Conservation (phyloP, 106 monocot genomes). For the Dendrobium chrysotoxum region DNA sequence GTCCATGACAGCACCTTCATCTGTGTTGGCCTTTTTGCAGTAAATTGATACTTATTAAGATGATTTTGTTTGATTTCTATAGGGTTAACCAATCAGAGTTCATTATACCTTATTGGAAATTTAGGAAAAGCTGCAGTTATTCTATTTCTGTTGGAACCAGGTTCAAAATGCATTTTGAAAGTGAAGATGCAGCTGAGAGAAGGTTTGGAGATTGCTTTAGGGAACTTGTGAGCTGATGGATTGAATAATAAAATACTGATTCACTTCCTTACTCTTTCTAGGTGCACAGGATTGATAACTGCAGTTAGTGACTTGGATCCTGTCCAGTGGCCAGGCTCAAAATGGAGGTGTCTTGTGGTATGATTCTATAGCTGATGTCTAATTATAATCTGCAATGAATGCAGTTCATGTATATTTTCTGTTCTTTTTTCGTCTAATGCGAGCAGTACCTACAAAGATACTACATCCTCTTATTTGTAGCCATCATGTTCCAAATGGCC, state of each 20-base stretch:
- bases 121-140: slow-evolving; percentile 40
- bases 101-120: slow-evolving; percentile 62
- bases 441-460: not conserved
- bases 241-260: not conserved
- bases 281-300: slow-evolving; percentile 64
- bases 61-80: slow-evolving; percentile 4
- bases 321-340: slow-evolving; percentile 76
- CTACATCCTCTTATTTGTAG: too few species aligned
- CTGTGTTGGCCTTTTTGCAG: not conserved
- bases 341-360: slow-evolving; percentile 86
- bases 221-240: not conserved
- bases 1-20: not conserved
- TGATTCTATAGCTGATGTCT: not conserved
- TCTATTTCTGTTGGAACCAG: slow-evolving; percentile 70
- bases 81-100: slow-evolving; percentile 57
- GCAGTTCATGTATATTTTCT: not conserved
- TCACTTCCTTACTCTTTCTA: slow-evolving; percentile 12
- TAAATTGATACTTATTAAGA: not conserved
- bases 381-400: not conserved
- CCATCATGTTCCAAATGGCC: too few species aligned
- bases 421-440: not conserved
- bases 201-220: slow-evolving; percentile 38
- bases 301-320: slow-evolving; percentile 66
- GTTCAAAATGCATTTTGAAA: slow-evolving; percentile 60
- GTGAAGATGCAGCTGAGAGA: slow-evolving; percentile 88